phyloP scores from a whole-genome alignment of 2,329 filamentous ascomycete genomes.

The Monilinia polystroma region DNA sequence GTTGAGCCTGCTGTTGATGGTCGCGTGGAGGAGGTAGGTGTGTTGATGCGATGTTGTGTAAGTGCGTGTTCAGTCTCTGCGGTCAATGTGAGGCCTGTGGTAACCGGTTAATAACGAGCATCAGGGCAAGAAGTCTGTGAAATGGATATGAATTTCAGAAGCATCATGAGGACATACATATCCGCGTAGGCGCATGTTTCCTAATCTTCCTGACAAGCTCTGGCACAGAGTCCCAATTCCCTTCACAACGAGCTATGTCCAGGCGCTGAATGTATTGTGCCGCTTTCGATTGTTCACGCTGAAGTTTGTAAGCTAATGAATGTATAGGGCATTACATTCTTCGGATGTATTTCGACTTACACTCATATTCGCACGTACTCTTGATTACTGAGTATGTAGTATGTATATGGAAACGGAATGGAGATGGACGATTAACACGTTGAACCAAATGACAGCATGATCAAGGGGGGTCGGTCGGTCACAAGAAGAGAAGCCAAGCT shows the following conservation, averaged over 20 bases:
- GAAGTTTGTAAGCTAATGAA: constrained; percentile 17
- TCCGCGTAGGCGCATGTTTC: constrained; percentile 84
- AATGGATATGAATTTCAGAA: neutral
- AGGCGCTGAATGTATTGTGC: constrained; percentile 78
- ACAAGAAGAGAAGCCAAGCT: constrained; percentile 13
- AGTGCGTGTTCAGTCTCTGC: constrained; percentile 69
- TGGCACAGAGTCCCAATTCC: constrained; percentile 80
- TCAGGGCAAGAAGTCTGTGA: constrained; percentile 4
- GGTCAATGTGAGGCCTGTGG: constrained; percentile 64
- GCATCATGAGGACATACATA: constrained; percentile 60
- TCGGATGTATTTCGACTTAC: constrained; percentile 26
- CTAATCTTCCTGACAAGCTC: constrained; percentile 90
- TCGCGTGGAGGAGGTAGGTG: constrained; percentile 26
- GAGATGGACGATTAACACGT: constrained; percentile 9
- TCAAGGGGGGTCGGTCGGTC: constrained; percentile 18
- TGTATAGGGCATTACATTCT: neutral
- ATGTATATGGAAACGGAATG: neutral
- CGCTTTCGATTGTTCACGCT: constrained; percentile 65
- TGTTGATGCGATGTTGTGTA: constrained; percentile 49
- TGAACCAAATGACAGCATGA: constrained; percentile 24
- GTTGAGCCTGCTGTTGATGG: constrained; percentile 30
- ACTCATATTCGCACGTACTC: constrained; percentile 35
- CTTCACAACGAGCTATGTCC: constrained; percentile 83
- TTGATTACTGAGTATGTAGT: constrained; percentile 8
- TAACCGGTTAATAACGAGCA: constrained; percentile 28